Conservation (phyloP, 345 rosid species). For the Cardamine resedifolia region DNA sequence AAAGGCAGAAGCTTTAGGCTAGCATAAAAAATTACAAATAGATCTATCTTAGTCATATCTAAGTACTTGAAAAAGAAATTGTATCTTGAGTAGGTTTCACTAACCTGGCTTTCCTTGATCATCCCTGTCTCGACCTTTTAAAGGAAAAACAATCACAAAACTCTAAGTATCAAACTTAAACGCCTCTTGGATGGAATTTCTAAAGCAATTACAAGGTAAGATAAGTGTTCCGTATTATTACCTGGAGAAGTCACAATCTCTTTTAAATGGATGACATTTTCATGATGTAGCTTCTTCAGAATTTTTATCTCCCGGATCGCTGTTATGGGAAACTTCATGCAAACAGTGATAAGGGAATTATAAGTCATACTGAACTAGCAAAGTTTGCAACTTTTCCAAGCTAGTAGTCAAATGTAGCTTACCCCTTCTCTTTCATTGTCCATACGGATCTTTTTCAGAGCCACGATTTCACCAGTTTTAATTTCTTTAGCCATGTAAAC, state of each 20-base stretch:
- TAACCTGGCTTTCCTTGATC: slow-evolving; percentile 79
- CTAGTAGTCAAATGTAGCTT: slow-evolving; percentile 27
- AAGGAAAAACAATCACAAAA: not conserved
- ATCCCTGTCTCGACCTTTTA: slow-evolving; percentile 76
- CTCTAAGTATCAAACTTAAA: not conserved
- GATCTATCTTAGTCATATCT: not conserved
- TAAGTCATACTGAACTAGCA: not conserved
- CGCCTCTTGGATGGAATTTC: not conserved
- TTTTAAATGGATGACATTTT: slow-evolving; percentile 53
- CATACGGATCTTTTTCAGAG: slow-evolving; percentile 95
- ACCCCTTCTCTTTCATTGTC: slow-evolving; percentile 99
- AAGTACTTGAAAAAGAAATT: not conserved
- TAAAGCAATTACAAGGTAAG: not conserved
- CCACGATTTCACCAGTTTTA: slow-evolving; percentile 90
- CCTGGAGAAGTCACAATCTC: slow-evolving; percentile 59
- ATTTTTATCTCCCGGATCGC: slow-evolving; percentile 58
- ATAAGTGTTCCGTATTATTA: slow-evolving; percentile 12
- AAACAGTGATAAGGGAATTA: not conserved
- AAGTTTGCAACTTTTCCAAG: not conserved
- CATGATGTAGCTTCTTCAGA: slow-evolving; percentile 56
- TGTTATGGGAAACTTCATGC: slow-evolving; percentile 54
- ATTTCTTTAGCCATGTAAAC: slow-evolving; percentile 96
- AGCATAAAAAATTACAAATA: not conserved
- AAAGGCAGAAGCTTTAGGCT: slow-evolving; percentile 1
- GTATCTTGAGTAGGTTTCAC: slow-evolving; percentile 12